phyloP scores from a whole-genome alignment of 2,329 filamentous ascomycete species.

The Neocucurbitaria cava region DNA sequence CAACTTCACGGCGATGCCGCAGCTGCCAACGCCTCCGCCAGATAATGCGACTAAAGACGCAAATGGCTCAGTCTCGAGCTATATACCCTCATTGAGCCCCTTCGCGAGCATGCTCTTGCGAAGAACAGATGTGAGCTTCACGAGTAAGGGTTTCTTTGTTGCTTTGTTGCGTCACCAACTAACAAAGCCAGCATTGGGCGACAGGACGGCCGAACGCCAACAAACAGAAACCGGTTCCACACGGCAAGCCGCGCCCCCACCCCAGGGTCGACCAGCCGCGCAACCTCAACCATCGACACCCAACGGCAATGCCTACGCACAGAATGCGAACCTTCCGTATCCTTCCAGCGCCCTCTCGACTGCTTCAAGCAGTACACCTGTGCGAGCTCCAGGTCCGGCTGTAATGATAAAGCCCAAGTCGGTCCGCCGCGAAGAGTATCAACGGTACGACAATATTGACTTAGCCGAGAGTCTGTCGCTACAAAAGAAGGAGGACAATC shows the following conservation, averaged over 20 bases:
- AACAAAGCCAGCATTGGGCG: conserved; percentile 26
- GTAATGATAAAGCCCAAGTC: conserved; percentile 57
- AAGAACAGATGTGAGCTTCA: conserved; percentile 47
- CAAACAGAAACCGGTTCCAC: conserved; percentile 14
- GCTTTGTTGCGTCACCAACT: conserved; percentile 5
- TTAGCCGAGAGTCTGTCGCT: conserved; percentile 43
- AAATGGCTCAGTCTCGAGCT: conserved; percentile 28
- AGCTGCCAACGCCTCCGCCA: conserved; percentile 41
- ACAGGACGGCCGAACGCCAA: conserved; percentile 12
- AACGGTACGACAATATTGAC: conserved; percentile 46
- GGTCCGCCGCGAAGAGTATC: conserved; percentile 51
- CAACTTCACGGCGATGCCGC: conserved; percentile 40
- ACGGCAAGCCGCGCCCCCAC: conserved; percentile 14
- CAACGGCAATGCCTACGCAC: conserved; percentile 18
- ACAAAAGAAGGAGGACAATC: conserved; percentile 61
- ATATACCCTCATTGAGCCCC: conserved; percentile 51
- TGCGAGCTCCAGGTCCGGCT: conserved; percentile 46
- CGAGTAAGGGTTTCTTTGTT: conserved; percentile 30
- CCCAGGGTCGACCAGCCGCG: conserved; percentile 13
- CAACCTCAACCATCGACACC: conserved; percentile 15
- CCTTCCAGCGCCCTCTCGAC: conserved; percentile 21
- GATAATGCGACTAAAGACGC: conserved; percentile 28
- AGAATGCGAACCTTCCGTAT: conserved; percentile 22
- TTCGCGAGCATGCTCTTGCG: conserved; percentile 64
- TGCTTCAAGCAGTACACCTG: conserved; percentile 20